Evolutionary conservation across 495 filamentous ascomycete species (phyloP), one percentile per base, ranked within the genome.

Genomic region (Talaromyces nanjingensis): DNA sequence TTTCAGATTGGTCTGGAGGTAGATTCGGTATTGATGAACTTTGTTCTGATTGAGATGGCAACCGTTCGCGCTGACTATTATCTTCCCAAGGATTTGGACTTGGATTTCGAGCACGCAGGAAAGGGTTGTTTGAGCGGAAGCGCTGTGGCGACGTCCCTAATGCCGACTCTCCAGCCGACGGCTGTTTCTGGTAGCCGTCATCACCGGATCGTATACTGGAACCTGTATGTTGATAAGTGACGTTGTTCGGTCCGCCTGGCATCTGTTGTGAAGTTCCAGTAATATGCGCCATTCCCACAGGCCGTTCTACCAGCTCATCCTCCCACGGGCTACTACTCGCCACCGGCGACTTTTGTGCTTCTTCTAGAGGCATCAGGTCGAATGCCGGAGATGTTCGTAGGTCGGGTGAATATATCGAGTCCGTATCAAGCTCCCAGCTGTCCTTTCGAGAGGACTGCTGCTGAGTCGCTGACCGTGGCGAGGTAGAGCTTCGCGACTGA

Each of bases 51-150:
- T 24, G 56, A n/a, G 9, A 25, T 11, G 42, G 55, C 2, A 37
- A 14, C n/a, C 57, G 70, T 29, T 16, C 70, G 63, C 22, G 69
- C n/a, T 45, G 56, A 29, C 66, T 68, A 65, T 67, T 69, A 24
- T 73, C 67, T 14, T 70, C 71, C 65, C 65, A 68, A 11, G 70
- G 67, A 33, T 72, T 71, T 7, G 67, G 63, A 2, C 69, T 63
- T 8, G 66, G 60, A 3, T 72, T 60, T 55, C 70, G 66, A 2
- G 72, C 63, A 39, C 77, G 78, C 60, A 79, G 45, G 56, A 80
- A 80, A 12, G 78, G 78, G 57, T 80, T 80, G 54, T 79, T 80
- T 7, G 78, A 79, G 39, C 73, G 76, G 12, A 80, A 66, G 42
- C 54, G 63, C 29, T 64, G 63, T 14, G 63, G 63, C 7, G 53